These are phyloP conservation scores for Rachicladosporium sp. DNA, from an alignment of 2,329 filamentous ascomycete species.

Conservation along the genomic window DNA sequence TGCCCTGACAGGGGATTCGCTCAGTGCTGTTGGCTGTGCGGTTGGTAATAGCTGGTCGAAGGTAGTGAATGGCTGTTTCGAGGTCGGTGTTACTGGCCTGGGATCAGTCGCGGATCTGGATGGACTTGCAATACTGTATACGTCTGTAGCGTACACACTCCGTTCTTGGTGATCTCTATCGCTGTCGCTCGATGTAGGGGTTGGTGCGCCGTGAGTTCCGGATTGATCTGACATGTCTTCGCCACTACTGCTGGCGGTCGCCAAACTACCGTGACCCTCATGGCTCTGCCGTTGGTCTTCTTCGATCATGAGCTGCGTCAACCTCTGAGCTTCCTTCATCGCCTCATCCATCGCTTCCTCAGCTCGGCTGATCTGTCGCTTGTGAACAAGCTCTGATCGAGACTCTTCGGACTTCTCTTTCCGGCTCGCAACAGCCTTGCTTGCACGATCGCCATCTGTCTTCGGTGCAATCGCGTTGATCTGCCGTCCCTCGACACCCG, in stretches of 20 bases:
- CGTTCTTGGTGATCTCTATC: constrained; percentile 22
- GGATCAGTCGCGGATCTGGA: neutral
- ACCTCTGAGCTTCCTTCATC: constrained; percentile 68
- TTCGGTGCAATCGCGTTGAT: neutral
- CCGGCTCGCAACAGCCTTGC: constrained; percentile 10
- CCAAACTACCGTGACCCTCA: neutral
- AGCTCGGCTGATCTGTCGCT: constrained; percentile 62
- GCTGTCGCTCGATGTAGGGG: constrained; percentile 41
- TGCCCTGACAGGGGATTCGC: constrained; percentile 13
- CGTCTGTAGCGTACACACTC: constrained; percentile 7
- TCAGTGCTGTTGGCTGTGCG: constrained; percentile 37
- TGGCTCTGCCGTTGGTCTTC: constrained; percentile 44
- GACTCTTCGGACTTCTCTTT: constrained; percentile 31
- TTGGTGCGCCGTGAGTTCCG: constrained; percentile 37
- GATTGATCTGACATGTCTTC: constrained; percentile 36
- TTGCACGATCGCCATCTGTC: neutral
- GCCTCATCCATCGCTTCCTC: constrained; percentile 84
- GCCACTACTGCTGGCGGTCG: constrained; percentile 16
- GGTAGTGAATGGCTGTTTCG: constrained; percentile 48
- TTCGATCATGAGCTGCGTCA: constrained; percentile 72
- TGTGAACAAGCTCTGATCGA: constrained; percentile 31
- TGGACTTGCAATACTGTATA: neutral
- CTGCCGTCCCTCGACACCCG: constrained; percentile 42
- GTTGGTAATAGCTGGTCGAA: constrained; percentile 67
- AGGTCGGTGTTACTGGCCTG: constrained; percentile 1